phyloP scores from a whole-genome alignment of 2,329 filamentous ascomycete species.

The Scedosporium minutisporum region DNA sequence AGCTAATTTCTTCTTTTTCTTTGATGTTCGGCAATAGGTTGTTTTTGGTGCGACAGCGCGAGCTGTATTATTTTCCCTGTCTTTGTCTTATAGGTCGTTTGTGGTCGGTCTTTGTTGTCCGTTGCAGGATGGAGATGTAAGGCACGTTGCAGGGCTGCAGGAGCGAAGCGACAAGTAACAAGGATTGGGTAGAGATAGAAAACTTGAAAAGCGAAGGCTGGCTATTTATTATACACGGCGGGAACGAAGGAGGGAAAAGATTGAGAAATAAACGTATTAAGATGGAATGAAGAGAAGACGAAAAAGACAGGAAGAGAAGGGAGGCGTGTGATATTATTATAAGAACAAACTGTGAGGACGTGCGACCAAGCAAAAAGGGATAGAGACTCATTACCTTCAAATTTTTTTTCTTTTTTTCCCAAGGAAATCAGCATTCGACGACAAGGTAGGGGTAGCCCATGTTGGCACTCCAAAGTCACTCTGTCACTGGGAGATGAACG shows the following conservation, averaged over 20 bases:
- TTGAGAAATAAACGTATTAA: conserved; percentile 4
- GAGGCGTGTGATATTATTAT: conserved; percentile 17
- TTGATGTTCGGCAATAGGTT: not conserved
- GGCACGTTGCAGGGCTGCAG: not conserved
- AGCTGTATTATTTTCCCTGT: conserved; percentile 1
- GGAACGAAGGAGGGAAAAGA: conserved; percentile 3
- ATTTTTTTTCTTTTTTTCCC: not conserved
- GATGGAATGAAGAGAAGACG: conserved; percentile 9
- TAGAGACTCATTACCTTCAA: not conserved
- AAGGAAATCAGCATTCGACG: not conserved
- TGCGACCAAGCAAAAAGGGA: conserved; percentile 8
- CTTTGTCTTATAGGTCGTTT: not conserved
- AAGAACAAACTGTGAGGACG: conserved; percentile 6
- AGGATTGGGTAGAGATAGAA: conserved; percentile 11
- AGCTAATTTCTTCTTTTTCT: not conserved
- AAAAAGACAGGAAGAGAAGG: conserved; percentile 11
- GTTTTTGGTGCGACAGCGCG: not conserved
- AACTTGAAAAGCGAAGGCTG: conserved; percentile 5
- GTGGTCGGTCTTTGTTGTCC: conserved; percentile 1
- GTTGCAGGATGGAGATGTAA: not conserved
- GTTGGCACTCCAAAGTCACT: not conserved
- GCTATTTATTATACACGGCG: not conserved
- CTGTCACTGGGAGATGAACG: not conserved
- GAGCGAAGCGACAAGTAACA: conserved; percentile 13
- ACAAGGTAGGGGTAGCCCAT: not conserved